These are phyloP conservation scores for Phialophora tarda DNA, from an alignment of 2,329 filamentous ascomycete species.

Conservation along the genomic window DNA sequence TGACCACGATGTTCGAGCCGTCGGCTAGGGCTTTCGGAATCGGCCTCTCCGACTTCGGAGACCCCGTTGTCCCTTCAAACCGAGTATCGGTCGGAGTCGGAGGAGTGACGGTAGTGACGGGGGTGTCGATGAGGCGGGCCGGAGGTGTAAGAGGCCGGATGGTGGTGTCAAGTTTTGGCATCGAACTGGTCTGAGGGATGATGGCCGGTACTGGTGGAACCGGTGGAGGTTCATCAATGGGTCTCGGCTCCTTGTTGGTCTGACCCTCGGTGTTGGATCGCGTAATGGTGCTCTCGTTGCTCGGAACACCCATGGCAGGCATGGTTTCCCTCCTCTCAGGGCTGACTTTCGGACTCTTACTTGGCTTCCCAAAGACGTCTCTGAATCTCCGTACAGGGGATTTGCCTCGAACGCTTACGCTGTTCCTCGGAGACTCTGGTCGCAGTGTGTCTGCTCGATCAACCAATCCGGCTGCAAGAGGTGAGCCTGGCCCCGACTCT, in stretches of 20 bases:
- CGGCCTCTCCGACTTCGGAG: conserved; percentile 44
- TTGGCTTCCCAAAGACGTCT: conserved; percentile 68
- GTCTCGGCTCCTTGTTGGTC: conserved; percentile 34
- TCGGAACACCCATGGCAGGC: conserved; percentile 13
- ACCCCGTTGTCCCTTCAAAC: conserved; percentile 39
- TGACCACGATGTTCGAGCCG: conserved; percentile 59
- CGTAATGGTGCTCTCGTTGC: conserved; percentile 47
- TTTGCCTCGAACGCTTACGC: conserved; percentile 58
- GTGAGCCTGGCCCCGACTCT: conserved; percentile 25
- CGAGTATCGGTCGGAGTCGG: conserved; percentile 64
- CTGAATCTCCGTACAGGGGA: conserved; percentile 75
- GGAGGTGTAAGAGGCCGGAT: conserved; percentile 40
- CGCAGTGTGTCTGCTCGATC: conserved; percentile 44
- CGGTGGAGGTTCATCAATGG: neutral
- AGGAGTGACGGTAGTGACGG: conserved; percentile 66
- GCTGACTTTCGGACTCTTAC: conserved; percentile 58
- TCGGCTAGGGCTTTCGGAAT: conserved; percentile 49
- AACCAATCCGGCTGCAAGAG: conserved; percentile 42
- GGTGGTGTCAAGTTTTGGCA: conserved; percentile 31
- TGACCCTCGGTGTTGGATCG: conserved; percentile 34
- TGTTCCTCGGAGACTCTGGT: conserved; percentile 45
- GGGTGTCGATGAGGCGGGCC: conserved; percentile 43
- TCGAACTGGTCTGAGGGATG: conserved; percentile 25
- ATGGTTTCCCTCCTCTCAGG: conserved; percentile 47
- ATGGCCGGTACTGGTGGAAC: conserved; percentile 4